Evolutionary conservation across 2,329 filamentous ascomycete genomes (phyloP).

Genomic region (Paecilomyces variotii): DNA sequence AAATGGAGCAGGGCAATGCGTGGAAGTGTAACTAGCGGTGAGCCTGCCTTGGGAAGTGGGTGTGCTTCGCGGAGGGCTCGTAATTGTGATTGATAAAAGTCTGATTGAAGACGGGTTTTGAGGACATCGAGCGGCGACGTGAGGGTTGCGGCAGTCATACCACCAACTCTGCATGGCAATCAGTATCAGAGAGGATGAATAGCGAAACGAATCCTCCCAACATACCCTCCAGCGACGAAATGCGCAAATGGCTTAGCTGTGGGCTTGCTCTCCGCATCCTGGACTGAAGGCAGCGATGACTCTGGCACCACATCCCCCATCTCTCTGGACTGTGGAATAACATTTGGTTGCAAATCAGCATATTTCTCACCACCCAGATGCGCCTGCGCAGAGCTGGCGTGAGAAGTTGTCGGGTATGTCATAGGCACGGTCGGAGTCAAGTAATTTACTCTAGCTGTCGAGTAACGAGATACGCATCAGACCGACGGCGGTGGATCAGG

Average conservation of each 20-base stretch:
- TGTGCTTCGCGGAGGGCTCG: slow-evolving; percentile 54
- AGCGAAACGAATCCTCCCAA: background rate
- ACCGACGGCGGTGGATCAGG: background rate
- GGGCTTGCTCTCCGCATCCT: slow-evolving; percentile 25
- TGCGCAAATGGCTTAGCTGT: slow-evolving; percentile 77
- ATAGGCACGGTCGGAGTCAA: slow-evolving; percentile 8
- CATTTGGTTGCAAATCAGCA: slow-evolving; percentile 8
- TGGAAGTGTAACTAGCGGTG: slow-evolving; percentile 52
- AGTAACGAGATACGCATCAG: slow-evolving; percentile 1
- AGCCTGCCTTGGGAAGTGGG: slow-evolving; percentile 43
- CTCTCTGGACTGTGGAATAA: slow-evolving; percentile 26
- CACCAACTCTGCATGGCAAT: slow-evolving; percentile 56
- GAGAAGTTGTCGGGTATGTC: slow-evolving; percentile 14
- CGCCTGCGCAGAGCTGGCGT: slow-evolving; percentile 19
- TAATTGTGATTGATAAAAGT: slow-evolving; percentile 85
- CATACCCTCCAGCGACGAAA: slow-evolving; percentile 80
- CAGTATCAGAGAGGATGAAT: background rate
- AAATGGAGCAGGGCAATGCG: slow-evolving; percentile 67
- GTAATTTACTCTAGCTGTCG: background rate
- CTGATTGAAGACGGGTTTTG: slow-evolving; percentile 86
- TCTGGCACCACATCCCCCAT: slow-evolving; percentile 29
- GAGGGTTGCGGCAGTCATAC: slow-evolving; percentile 86
- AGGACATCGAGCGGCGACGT: slow-evolving; percentile 90
- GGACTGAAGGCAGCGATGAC: slow-evolving; percentile 10
- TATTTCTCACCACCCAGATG: slow-evolving; percentile 12